These are phyloP conservation scores for Podospora pseudopauciseta DNA, from an alignment of 495 filamentous ascomycete genomes.

Conservation along the genomic window DNA sequence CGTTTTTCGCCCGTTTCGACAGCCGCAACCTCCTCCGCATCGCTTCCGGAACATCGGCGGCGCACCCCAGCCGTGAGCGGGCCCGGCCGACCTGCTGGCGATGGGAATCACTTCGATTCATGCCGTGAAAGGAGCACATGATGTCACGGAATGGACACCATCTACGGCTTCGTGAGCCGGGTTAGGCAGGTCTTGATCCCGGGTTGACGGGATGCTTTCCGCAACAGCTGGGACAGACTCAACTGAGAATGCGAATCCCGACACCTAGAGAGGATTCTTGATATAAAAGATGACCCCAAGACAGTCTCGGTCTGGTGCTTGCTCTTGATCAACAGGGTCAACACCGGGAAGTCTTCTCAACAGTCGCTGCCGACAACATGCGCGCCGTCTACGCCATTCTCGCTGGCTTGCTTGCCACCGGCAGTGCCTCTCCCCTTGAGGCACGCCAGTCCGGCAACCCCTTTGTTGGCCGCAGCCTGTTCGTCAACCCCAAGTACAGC, in stretches of 20 bases:
- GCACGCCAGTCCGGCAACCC: conserved; percentile 38
- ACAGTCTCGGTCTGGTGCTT: not conserved
- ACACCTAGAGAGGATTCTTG: not conserved
- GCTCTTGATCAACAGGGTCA: not conserved
- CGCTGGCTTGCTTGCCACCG: conserved; percentile 16
- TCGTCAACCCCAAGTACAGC: conserved; percentile 51
- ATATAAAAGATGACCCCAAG: not conserved
- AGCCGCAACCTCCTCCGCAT: conserved; percentile 1
- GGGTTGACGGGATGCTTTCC: conserved; percentile 1
- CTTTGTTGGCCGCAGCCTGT: conserved; percentile 49
- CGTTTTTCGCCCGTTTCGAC: not conserved
- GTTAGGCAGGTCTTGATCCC: not conserved
- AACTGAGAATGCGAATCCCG: too few species aligned
- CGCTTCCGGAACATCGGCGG: conserved; percentile 1
- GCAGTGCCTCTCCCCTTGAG: conserved; percentile 13
- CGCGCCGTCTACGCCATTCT: conserved; percentile 12
- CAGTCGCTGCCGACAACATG: not conserved
- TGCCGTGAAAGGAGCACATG: not conserved
- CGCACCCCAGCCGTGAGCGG: conserved; percentile 2
- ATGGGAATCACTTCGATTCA: not conserved
- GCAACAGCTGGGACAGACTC: not conserved
- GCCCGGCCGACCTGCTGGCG: not conserved
- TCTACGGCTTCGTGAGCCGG: too few species aligned
- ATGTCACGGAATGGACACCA: not conserved
- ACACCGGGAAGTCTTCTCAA: not conserved